Percentiles rank a stretch among this genome's conserved stretches.
Conservation (phyloP, 108 stramenopile species). For the Fistulifera solaris region DNA sequence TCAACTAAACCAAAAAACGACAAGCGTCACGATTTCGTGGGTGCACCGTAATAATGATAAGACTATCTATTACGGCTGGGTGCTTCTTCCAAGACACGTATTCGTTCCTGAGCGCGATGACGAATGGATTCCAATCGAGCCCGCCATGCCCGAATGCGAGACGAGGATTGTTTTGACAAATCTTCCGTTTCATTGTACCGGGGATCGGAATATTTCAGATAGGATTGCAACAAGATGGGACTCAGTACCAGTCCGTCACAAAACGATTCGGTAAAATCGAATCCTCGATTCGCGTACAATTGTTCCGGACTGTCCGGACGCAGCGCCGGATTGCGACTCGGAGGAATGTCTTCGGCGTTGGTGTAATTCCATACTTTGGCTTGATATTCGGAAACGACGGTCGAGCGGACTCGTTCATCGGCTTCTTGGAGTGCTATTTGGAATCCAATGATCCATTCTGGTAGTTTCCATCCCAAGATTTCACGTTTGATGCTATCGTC, state of each 20-base stretch:
- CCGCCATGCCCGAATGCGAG: neutral
- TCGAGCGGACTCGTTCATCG: slow-evolving; percentile 35
- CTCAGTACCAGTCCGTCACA: slow-evolving; percentile 63
- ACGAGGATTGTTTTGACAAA: neutral
- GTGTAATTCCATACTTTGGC: slow-evolving; percentile 75
- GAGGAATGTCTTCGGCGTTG: slow-evolving; percentile 10
- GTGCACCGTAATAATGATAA: neutral
- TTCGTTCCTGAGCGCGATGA: neutral
- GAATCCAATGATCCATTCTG: slow-evolving; percentile 58
- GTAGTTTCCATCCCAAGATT: slow-evolving; percentile 48
- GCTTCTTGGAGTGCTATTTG: slow-evolving; percentile 52
- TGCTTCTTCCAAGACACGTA: slow-evolving; percentile 2
- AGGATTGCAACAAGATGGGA: slow-evolving; percentile 42
- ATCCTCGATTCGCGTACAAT: slow-evolving; percentile 36
- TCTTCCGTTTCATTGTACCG: slow-evolving; percentile 40
- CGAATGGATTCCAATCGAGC: slow-evolving; percentile 4
- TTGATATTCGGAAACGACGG: slow-evolving; percentile 50
- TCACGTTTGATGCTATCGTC: slow-evolving; percentile 38
- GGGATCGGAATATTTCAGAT: slow-evolving; percentile 60
- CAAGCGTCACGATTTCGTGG: too few species aligned
- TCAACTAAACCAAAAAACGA: neutral
- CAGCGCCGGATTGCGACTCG: slow-evolving; percentile 38
- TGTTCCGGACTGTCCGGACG: slow-evolving; percentile 47
- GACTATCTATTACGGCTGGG: too few species aligned
- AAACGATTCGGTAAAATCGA: slow-evolving; percentile 43